Evolutionary conservation across 2,329 filamentous ascomycete species (phyloP), one percentile per base, ranked within the genome.

Genomic region (Nemania bipapillata): DNA sequence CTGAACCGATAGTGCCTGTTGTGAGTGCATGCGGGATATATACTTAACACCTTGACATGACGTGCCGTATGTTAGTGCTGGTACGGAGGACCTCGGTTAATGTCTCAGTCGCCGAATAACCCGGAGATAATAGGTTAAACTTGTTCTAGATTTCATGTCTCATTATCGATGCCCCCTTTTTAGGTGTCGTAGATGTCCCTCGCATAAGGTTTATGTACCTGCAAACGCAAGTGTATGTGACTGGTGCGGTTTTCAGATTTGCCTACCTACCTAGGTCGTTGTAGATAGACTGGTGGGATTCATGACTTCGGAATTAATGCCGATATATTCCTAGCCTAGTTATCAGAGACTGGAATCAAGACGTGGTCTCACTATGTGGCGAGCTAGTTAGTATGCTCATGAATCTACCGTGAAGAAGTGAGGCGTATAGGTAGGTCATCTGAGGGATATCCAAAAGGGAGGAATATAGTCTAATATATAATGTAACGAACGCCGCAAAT

Each of bases 401-500:
- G 8, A 28, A 28, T 49, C 24, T 20, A 11, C 24, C 2, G 47
- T 17, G 37, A 17, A 17, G 37, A 17, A 42, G 5, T 17, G 15
- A 4, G 37, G n/a, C 12, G 15, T 12, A 42, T 17, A 42, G 11
- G 32, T 11, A 35, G 6, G 11, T 6, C 32, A 35, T 35, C 32
- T 11, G 11, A 59, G 59, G 37, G 50, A 49, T 28, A 28, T 5
- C 32, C 15, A 12, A n/a, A 35, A 56, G 52, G 28, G 20, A 55
- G 40, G 32, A 20, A 32, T 32, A 9, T 20, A 47, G 42, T 2
- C 4, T 15, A 24, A 12, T 4, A 24, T 30, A 32, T 28, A 17
- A 4, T n/a, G 32, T 49, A 56, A 56, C 9, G 53, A 53, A 58
- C 54, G 32, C 52, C 56, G 22, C 58, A 67, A 66, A 58, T 69